These are phyloP conservation scores for Arabidopsis arenosa DNA, from an alignment of 345 rosid species.

Conservation along the genomic window DNA sequence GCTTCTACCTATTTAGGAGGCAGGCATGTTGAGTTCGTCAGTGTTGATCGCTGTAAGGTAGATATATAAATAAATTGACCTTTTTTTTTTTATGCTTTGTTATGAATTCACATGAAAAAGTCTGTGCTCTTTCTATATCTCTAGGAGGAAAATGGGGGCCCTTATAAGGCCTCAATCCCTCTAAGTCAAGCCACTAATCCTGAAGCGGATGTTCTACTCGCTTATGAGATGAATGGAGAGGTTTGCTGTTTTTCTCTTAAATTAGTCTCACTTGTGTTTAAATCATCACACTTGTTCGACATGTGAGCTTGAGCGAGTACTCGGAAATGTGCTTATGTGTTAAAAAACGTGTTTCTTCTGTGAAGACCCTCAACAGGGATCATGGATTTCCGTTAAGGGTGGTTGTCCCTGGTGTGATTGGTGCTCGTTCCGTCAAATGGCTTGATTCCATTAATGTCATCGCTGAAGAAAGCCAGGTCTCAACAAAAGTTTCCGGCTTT, in stretches of 20 bases:
- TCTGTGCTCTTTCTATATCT: constrained; percentile 9
- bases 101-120: not conserved
- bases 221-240: constrained; percentile 99
- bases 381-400: constrained; percentile 91
- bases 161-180: constrained; percentile 94
- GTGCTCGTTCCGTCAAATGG: constrained; percentile 99
- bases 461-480: constrained; percentile 90
- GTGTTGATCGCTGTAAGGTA: constrained; percentile 97
- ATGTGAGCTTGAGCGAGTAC: not conserved
- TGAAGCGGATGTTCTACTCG: constrained; percentile 92
- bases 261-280: not conserved
- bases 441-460: constrained; percentile 77
- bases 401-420: constrained; percentile 96
- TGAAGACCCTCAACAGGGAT: constrained; percentile 86
- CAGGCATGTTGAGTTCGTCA: constrained; percentile 92
- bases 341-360: constrained; percentile 21
- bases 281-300: constrained; percentile 5
- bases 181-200: constrained; percentile 85
- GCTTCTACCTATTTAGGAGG: constrained; percentile 65
- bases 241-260: constrained; percentile 41
- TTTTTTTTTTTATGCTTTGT: not conserved
- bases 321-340: constrained; percentile 6
- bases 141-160: constrained; percentile 99
- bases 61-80: not conserved
- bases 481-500: constrained; percentile 14